Conservation (phyloP, 441 rosid species). For the Raphanus hybrid region DNA sequence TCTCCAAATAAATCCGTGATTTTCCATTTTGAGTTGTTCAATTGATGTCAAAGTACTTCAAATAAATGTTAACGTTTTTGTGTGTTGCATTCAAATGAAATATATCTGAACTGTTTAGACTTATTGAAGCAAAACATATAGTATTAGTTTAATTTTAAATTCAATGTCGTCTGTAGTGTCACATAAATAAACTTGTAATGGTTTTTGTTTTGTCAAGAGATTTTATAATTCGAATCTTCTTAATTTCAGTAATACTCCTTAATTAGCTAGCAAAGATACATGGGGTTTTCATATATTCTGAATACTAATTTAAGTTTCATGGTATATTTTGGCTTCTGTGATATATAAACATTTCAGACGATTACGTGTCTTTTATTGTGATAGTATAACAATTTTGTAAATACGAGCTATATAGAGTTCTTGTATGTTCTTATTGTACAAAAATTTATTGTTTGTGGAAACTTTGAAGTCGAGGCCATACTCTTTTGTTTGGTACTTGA, state of each 20-base stretch:
- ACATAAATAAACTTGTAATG: neutral
- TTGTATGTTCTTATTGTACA: neutral
- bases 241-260: neutral
- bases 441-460: neutral
- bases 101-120: neutral
- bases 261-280: neutral
- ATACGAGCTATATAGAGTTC: neutral
- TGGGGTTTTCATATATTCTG: neutral
- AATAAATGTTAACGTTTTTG: neutral
- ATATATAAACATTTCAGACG: neutral
- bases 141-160: neutral
- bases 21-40: neutral
- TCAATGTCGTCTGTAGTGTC: neutral
- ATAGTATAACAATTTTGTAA: neutral
- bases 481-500: neutral
- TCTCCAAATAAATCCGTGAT: slow-evolving; percentile 1
- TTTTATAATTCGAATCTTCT: neutral
- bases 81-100: neutral
- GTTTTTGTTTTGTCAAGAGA: neutral
- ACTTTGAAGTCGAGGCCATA: neutral
- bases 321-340: neutral
- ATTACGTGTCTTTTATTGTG: neutral
- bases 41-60: neutral
- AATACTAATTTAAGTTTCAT: neutral
- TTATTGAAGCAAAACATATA: neutral